Conservation (phyloP, 495 filamentous ascomycete species). For the Aspergillus indologenus region DNA sequence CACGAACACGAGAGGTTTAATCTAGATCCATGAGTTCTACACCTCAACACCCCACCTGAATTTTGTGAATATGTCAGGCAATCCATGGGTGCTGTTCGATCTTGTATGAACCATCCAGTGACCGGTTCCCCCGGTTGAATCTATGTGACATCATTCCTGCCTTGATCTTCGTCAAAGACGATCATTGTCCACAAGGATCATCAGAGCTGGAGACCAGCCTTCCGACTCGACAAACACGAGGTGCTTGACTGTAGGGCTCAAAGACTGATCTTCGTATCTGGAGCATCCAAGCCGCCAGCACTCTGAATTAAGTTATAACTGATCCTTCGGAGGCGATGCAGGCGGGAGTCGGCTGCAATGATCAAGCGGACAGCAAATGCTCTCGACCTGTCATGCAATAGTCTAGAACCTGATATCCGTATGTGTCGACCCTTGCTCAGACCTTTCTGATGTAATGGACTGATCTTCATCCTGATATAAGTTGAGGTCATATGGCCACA, state of each 20-base stretch:
- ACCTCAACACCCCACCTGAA: not conserved
- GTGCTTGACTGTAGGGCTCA: not conserved
- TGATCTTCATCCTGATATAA: not conserved
- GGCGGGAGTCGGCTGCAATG: not conserved
- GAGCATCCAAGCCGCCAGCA: not conserved
- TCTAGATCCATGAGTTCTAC: not conserved
- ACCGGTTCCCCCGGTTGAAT: not conserved
- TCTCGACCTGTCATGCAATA: slow-evolving; percentile 2
- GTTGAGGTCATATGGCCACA: slow-evolving; percentile 3
- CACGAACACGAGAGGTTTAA: not conserved
- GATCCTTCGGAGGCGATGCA: not conserved
- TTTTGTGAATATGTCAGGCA: not conserved
- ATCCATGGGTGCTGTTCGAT: not conserved
- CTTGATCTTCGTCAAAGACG: not conserved
- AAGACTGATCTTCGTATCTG: not conserved
- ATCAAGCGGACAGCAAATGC: not conserved
- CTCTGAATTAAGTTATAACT: not conserved
- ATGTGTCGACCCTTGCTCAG: not conserved
- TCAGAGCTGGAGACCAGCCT: not conserved
- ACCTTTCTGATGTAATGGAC: slow-evolving; percentile 3
- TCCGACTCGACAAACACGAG: not conserved
- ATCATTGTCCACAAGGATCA: slow-evolving; percentile 1
- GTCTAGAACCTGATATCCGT: not conserved
- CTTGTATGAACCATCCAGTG: not conserved
- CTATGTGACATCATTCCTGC: slow-evolving; percentile 2